phyloP scores from a whole-genome alignment of 129 eudicot species.

The Flaveria brownii region DNA sequence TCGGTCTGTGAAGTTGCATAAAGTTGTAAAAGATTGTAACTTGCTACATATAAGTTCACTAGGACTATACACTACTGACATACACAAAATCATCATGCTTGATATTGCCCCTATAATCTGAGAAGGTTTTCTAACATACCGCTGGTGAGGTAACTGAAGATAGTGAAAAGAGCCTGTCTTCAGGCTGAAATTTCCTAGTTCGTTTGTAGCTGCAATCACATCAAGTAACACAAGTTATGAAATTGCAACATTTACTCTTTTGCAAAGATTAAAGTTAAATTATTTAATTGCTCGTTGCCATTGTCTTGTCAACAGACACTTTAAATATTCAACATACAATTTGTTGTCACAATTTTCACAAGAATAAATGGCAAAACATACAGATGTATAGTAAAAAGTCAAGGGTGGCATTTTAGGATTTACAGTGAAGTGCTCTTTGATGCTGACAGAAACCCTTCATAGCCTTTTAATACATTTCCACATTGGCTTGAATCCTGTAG shows the following conservation, averaged over 20 bases:
- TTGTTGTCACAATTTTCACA: neutral
- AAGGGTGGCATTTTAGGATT: slow-evolving; percentile 20
- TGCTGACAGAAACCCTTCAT: slow-evolving; percentile 82
- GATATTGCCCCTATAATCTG: neutral
- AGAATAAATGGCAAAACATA: neutral
- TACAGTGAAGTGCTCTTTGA: slow-evolving; percentile 90
- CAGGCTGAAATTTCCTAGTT: slow-evolving; percentile 92
- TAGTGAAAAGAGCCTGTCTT: slow-evolving; percentile 87
- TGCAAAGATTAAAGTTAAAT: neutral
- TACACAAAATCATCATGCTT: too few species aligned
- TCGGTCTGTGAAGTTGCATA: slow-evolving; percentile 49
- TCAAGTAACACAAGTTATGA: neutral
- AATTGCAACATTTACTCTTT: slow-evolving; percentile 2
- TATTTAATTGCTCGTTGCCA: neutral
- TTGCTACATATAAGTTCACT: neutral
- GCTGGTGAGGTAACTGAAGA: slow-evolving; percentile 95
- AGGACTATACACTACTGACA: neutral
- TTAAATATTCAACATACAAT: neutral
- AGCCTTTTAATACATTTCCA: slow-evolving; percentile 98
- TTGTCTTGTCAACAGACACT: neutral
- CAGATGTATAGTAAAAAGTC: slow-evolving; percentile 1
- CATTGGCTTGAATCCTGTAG: slow-evolving; percentile 93
- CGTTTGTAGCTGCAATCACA: slow-evolving; percentile 68
- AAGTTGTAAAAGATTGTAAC: neutral
- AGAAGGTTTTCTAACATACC: slow-evolving; percentile 39